A percentile compares a stretch with the other conserved stretches of the same genome.
These are phyloP conservation scores for Neurospora terricola DNA, from an alignment of 495 filamentous ascomycete species.

Conservation along the genomic window DNA sequence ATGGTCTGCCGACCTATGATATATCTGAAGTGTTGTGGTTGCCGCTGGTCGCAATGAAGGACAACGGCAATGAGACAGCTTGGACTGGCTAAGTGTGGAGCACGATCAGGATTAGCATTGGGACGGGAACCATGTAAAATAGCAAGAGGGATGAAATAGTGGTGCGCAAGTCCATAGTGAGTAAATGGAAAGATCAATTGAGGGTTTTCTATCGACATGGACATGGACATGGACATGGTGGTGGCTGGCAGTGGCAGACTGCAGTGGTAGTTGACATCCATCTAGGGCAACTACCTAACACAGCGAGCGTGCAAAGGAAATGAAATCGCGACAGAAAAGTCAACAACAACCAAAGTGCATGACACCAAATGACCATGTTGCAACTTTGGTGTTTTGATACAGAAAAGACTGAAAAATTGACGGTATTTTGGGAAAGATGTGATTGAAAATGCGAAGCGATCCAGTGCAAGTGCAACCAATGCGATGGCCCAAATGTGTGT, in stretches of 20 bases:
- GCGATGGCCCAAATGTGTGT: not conserved
- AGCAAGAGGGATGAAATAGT: not conserved
- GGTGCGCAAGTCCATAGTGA: not conserved
- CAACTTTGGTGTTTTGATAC: not conserved
- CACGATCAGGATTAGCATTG: constrained; percentile 16
- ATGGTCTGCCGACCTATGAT: not conserved
- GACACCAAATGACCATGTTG: not conserved
- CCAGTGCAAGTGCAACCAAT: not conserved
- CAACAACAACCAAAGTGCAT: not conserved
- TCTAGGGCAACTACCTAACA: not conserved
- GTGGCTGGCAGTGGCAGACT: not conserved
- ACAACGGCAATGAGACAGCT: not conserved
- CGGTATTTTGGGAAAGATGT: not conserved
- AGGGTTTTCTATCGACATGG: not conserved
- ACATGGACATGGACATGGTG: not conserved
- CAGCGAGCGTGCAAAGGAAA: not conserved
- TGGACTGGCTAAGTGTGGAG: not conserved
- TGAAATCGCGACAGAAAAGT: not conserved
- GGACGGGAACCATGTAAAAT: not conserved
- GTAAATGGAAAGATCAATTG: not conserved
- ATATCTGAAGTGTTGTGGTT: not conserved
- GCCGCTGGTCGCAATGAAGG: not conserved
- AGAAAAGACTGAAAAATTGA: not conserved
- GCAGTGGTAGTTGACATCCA: not conserved
- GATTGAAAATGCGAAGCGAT: not conserved